Conservation (phyloP, 2,329 filamentous ascomycete species). For the Aureobasidium sp. region DNA sequence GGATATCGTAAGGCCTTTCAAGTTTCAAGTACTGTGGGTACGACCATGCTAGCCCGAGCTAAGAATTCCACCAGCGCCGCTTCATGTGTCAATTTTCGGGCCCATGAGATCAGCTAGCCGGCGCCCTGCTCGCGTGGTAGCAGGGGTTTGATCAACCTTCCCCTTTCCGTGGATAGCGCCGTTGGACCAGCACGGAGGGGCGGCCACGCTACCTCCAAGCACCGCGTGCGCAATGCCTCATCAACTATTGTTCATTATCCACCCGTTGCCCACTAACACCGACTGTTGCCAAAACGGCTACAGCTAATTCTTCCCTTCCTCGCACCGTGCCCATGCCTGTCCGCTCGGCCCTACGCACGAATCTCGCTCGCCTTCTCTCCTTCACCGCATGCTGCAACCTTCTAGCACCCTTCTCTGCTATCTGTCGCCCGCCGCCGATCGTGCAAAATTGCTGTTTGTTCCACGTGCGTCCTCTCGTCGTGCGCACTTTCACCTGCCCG, state of each 20-base stretch:
- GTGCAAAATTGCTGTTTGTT: not conserved
- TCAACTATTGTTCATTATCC: constrained; percentile 10
- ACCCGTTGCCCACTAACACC: constrained; percentile 1
- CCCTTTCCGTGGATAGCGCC: constrained; percentile 9
- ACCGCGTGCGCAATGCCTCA: constrained; percentile 9
- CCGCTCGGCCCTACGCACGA: constrained; percentile 2
- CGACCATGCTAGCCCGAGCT: constrained; percentile 11
- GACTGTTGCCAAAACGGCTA: constrained; percentile 6
- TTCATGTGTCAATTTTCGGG: constrained; percentile 10
- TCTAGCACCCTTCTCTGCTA: not conserved
- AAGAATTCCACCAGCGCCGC: constrained; percentile 9
- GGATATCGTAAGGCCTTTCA: constrained; percentile 11
- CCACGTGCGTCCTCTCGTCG: not conserved
- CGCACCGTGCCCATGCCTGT: not conserved
- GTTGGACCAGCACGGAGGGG: constrained; percentile 4
- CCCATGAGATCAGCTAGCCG: constrained; percentile 10
- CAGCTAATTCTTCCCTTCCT: not conserved
- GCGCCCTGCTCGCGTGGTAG: constrained; percentile 11
- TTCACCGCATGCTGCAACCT: not conserved
- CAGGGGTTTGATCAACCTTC: not conserved
- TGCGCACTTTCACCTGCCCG: not conserved
- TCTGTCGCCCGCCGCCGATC: not conserved
- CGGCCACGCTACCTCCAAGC: constrained; percentile 7
- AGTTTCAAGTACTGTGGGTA: constrained; percentile 14
- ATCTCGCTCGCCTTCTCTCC: not conserved